Conservation (phyloP, 176 grass and related monocot genomes). For the Musa acuminata region DNA sequence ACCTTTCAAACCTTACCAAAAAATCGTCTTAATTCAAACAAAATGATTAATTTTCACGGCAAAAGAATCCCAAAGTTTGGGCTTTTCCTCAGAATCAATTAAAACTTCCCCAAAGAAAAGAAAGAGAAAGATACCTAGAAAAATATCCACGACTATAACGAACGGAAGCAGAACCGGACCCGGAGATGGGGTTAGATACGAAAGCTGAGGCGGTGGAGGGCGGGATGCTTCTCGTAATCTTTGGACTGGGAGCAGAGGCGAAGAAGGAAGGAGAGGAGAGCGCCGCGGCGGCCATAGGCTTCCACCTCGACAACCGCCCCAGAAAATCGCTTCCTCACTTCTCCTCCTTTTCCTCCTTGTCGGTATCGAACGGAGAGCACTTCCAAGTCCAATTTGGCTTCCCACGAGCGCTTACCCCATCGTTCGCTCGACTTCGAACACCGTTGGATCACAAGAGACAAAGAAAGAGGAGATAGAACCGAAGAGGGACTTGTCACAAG, state of each 20-base stretch:
- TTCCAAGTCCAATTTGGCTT: no score
- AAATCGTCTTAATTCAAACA: neutral
- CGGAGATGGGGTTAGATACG: neutral
- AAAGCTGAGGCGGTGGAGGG: constrained; percentile 4
- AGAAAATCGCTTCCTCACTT: no score
- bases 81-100: neutral
- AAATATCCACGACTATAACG: constrained; percentile 1
- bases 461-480: no score
- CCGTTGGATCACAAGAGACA: no score
- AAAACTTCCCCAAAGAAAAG: neutral
- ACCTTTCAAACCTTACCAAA: neutral
- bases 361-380: no score
- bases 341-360: no score
- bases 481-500: no score
- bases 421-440: no score
- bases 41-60: neutral
- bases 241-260: neutral
- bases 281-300: constrained; percentile 2
- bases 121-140: constrained; percentile 20
- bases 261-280: constrained; percentile 10
- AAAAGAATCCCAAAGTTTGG: neutral
- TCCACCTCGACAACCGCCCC: neutral
- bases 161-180: constrained; percentile 4
- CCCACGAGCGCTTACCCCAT: no score
- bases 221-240: neutral